phyloP scores from a whole-genome alignment of 1,139 yeast species.

The Williopsis jadinii region DNA sequence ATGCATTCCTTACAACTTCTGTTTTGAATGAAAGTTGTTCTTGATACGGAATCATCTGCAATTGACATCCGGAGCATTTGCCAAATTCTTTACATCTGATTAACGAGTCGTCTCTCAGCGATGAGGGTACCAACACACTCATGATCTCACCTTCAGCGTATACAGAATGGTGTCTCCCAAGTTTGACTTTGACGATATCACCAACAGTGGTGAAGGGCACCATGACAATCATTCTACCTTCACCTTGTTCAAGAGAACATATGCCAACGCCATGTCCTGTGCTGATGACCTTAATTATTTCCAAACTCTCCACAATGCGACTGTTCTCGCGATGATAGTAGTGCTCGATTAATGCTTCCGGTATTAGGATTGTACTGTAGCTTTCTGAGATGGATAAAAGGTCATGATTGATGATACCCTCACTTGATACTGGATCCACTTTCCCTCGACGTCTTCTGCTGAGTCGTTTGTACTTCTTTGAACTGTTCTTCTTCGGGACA shows the following conservation, averaged over 20 bases:
- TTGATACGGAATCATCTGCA: constrained; percentile 59
- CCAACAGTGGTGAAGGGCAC: constrained; percentile 76
- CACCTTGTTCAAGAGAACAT: constrained; percentile 24
- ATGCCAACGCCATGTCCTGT: constrained; percentile 62
- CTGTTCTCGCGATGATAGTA: constrained; percentile 5
- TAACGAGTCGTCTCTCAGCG: constrained; percentile 40
- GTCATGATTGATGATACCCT: constrained; percentile 62
- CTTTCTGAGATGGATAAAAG: constrained; percentile 38
- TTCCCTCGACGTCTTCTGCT: not conserved
- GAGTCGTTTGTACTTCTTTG: no score
- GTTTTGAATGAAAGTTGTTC: constrained; percentile 59
- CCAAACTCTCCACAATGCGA: constrained; percentile 32
- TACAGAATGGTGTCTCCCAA: constrained; percentile 56
- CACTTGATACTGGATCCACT: constrained; percentile 55
- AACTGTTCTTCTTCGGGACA: no score
- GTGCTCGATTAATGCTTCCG: constrained; percentile 4
- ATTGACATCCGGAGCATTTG: constrained; percentile 75
- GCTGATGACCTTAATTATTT: constrained; percentile 45
- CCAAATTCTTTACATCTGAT: constrained; percentile 55
- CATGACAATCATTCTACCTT: constrained; percentile 27
- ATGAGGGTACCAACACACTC: constrained; percentile 35
- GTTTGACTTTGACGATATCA: constrained; percentile 50
- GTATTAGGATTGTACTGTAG: constrained; percentile 29
- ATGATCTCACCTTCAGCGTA: constrained; percentile 62
- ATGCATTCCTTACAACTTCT: constrained; percentile 62